Conservation (phyloP, 805 yeast species). For the Cyberlindnera mycetangii region DNA sequence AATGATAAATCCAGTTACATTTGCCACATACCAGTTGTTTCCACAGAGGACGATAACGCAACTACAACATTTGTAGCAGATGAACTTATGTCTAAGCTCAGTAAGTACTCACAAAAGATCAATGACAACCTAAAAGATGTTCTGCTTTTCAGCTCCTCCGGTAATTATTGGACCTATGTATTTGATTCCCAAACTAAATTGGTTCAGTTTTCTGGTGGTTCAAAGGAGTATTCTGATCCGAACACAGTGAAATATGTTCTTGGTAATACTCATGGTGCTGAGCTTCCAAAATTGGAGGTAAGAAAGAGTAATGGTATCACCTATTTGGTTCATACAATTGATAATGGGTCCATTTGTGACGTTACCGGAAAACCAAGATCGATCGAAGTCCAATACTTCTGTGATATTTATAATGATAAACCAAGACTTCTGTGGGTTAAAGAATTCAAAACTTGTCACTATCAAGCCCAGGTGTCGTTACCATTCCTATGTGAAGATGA, state of each 20-base stretch:
- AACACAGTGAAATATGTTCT: slow-evolving; percentile 5
- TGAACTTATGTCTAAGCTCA: not conserved
- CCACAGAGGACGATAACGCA: not conserved
- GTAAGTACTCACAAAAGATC: not conserved
- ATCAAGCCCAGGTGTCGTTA: slow-evolving; percentile 20
- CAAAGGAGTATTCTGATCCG: slow-evolving; percentile 1
- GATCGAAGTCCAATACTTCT: slow-evolving; percentile 23
- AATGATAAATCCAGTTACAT: slow-evolving; percentile 4
- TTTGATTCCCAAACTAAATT: slow-evolving; percentile 10
- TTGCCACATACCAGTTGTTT: slow-evolving; percentile 9
- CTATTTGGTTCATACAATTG: slow-evolving; percentile 7
- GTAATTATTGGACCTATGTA: slow-evolving; percentile 22
- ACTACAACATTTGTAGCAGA: slow-evolving; percentile 1
- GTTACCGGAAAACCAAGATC: slow-evolving; percentile 24
- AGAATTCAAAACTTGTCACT: slow-evolving; percentile 26
- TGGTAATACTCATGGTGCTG: slow-evolving; percentile 3
- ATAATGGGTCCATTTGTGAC: slow-evolving; percentile 26
- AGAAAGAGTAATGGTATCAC: slow-evolving; percentile 13
- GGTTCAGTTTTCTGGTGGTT: slow-evolving; percentile 18
- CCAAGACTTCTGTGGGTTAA: slow-evolving; percentile 11
- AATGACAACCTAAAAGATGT: not conserved
- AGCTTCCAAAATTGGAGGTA: slow-evolving; percentile 1
- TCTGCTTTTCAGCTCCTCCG: not conserved
- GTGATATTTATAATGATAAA: slow-evolving; percentile 15
- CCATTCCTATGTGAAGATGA: slow-evolving; percentile 24